phyloP scores from a whole-genome alignment of 176 grass and related monocot species.

The Dendrocalamus sinicus region DNA sequence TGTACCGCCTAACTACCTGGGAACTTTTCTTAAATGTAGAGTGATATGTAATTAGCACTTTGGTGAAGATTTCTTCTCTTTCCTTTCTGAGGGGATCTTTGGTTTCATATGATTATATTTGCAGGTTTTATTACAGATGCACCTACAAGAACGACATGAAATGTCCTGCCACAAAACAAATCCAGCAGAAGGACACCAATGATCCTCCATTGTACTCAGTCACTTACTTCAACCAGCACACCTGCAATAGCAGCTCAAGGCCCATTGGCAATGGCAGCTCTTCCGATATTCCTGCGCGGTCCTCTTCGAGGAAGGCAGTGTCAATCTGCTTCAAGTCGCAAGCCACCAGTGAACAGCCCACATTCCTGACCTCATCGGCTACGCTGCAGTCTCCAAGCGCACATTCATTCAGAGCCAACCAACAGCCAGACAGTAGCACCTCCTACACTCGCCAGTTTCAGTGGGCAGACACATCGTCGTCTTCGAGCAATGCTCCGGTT shows the following conservation, averaged over 20 bases:
- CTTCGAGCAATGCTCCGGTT: not conserved
- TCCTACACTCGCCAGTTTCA: slow-evolving; percentile 39
- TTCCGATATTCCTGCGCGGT: not conserved
- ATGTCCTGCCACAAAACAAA: slow-evolving; percentile 63
- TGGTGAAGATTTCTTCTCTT: not conserved
- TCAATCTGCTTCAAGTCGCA: slow-evolving; percentile 48
- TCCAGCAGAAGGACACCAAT: slow-evolving; percentile 57
- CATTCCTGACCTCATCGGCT: slow-evolving; percentile 31
- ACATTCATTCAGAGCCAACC: slow-evolving; percentile 25
- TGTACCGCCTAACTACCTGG: not conserved
- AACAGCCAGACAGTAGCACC: slow-evolving; percentile 6
- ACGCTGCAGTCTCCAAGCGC: not conserved
- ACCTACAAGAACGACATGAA: slow-evolving; percentile 68
- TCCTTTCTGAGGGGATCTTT: not conserved
- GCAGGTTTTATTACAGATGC: slow-evolving; percentile 72
- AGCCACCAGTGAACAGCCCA: not conserved
- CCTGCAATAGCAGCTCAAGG: slow-evolving; percentile 49
- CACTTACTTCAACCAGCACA: slow-evolving; percentile 62
- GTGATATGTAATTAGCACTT: not conserved
- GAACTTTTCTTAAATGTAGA: not conserved
- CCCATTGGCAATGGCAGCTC: slow-evolving; percentile 18
- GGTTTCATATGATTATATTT: not conserved
- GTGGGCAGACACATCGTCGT: not conserved
- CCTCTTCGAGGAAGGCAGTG: slow-evolving; percentile 12
- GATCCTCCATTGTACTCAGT: slow-evolving; percentile 53